Conservation (phyloP, 2,329 filamentous ascomycete species). For the Periglandula ipomoeae region DNA sequence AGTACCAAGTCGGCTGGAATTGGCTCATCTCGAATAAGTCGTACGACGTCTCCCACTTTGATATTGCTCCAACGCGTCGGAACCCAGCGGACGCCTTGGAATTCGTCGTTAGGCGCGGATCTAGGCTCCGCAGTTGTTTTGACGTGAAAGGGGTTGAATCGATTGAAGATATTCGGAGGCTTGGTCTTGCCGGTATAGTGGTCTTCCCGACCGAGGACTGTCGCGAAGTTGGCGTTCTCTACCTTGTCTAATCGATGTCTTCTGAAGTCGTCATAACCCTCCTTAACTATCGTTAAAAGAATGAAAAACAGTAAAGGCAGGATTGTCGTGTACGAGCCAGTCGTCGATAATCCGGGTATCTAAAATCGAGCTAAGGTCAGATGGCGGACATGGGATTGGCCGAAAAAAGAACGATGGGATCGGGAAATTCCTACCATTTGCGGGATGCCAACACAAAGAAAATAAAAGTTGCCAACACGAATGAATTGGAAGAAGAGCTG, state of each 20-base stretch:
- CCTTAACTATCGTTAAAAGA: slow-evolving; percentile 70
- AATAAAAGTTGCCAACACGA: slow-evolving; percentile 80
- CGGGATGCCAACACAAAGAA: slow-evolving; percentile 72
- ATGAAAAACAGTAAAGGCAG: slow-evolving; percentile 70
- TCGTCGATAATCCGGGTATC: slow-evolving; percentile 65
- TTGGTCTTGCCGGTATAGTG: slow-evolving; percentile 20
- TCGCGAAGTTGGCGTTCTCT: slow-evolving; percentile 56
- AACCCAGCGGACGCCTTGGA: slow-evolving; percentile 47
- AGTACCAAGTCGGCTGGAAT: slow-evolving; percentile 78
- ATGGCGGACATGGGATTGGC: too few relatives aligned
- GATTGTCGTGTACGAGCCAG: slow-evolving; percentile 66
- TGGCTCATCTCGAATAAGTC: slow-evolving; percentile 58
- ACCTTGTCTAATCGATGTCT: slow-evolving; percentile 72
- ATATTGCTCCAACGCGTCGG: slow-evolving; percentile 35
- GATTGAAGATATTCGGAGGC: slow-evolving; percentile 14
- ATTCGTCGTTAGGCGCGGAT: slow-evolving; percentile 46
- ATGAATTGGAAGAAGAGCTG: slow-evolving; percentile 81
- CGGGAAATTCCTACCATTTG: slow-evolving; percentile 46
- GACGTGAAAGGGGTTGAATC: slow-evolving; percentile 24
- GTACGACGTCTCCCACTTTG: slow-evolving; percentile 40
- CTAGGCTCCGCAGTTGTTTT: slow-evolving; percentile 20
- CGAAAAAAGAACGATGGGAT: neutral
- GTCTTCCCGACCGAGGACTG: slow-evolving; percentile 32
- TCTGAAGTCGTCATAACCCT: slow-evolving; percentile 78
- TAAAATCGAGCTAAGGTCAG: slow-evolving; percentile 7